Conservation (phyloP, 805 yeast genomes). For the Dipodascopsis uninucleata region DNA sequence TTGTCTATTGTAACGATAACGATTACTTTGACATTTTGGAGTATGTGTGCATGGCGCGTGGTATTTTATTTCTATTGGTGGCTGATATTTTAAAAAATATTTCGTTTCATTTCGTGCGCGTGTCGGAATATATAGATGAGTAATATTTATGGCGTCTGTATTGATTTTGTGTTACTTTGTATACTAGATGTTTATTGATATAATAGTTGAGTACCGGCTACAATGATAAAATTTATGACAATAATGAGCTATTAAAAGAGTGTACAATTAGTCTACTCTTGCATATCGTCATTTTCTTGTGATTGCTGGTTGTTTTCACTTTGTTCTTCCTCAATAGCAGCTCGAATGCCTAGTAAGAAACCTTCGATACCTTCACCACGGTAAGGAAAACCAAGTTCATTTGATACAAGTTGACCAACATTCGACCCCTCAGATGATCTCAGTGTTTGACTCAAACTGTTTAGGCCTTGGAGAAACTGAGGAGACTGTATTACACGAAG, state of each 20-base stretch:
- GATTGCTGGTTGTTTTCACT: background rate
- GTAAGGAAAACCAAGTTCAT: conserved; percentile 48
- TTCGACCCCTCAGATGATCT: conserved; percentile 40
- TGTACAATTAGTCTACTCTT: background rate
- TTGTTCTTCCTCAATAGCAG: conserved; percentile 3
- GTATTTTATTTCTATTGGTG: no score
- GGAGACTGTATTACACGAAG: conserved; percentile 46
- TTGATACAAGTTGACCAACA: conserved; percentile 46
- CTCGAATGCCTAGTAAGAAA: conserved; percentile 45
- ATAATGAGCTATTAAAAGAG: conserved; percentile 1
- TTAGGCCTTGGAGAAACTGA: conserved; percentile 45
- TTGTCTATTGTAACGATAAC: no score
- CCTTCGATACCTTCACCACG: conserved; percentile 54
- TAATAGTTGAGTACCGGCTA: no score
- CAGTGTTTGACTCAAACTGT: conserved; percentile 44
- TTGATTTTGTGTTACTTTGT: background rate
- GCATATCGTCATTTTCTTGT: background rate
- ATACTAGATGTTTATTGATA: conserved; percentile 1
- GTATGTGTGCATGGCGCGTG: no score
- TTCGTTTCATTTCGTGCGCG: no score
- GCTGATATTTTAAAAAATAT: no score
- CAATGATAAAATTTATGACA: no score
- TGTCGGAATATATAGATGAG: background rate
- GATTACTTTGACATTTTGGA: no score
- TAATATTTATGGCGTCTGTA: background rate